These are phyloP conservation scores for Cucurbitaria berberidis DNA, from an alignment of 2,329 filamentous ascomycete species.

Conservation along the genomic window DNA sequence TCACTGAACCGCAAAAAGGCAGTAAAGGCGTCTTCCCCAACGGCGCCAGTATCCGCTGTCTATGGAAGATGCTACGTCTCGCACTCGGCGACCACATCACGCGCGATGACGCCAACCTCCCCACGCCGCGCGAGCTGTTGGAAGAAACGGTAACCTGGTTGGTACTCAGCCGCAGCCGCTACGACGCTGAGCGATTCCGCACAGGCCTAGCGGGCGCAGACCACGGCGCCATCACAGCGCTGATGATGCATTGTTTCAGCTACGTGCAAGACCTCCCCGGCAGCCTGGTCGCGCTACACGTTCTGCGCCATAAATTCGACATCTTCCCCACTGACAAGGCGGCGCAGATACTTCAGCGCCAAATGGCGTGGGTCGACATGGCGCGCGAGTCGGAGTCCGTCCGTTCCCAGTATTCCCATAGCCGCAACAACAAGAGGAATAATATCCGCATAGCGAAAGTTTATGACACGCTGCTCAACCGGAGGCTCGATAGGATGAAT, in stretches of 20 bases:
- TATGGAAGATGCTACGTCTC: slow-evolving; percentile 44
- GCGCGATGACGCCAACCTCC: slow-evolving; percentile 28
- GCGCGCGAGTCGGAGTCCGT: slow-evolving; percentile 11
- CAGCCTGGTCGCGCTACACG: slow-evolving; percentile 44
- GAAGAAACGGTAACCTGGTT: slow-evolving; percentile 42
- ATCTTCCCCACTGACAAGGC: slow-evolving; percentile 34
- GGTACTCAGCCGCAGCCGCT: slow-evolving; percentile 26
- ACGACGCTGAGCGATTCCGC: slow-evolving; percentile 35
- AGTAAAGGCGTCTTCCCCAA: slow-evolving; percentile 34
- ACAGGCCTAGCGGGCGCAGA: slow-evolving; percentile 33
- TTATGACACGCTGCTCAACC: slow-evolving; percentile 27
- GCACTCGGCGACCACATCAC: slow-evolving; percentile 29
- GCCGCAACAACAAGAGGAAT: slow-evolving; percentile 16
- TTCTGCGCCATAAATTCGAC: slow-evolving; percentile 31
- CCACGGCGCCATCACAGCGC: slow-evolving; percentile 27
- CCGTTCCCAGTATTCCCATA: slow-evolving; percentile 20
- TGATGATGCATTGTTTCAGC: slow-evolving; percentile 47
- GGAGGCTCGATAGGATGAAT: slow-evolving; percentile 25
- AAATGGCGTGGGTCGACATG: slow-evolving; percentile 41
- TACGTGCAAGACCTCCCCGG: slow-evolving; percentile 41
- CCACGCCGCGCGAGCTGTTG: slow-evolving; percentile 40
- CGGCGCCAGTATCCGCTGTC: slow-evolving; percentile 34
- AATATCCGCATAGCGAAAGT: slow-evolving; percentile 18
- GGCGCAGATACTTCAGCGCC: slow-evolving; percentile 29
- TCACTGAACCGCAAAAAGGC: slow-evolving; percentile 29